Conservation (phyloP, 108 stramenopile species). For the Cyclostephanos tholiformis region DNA sequence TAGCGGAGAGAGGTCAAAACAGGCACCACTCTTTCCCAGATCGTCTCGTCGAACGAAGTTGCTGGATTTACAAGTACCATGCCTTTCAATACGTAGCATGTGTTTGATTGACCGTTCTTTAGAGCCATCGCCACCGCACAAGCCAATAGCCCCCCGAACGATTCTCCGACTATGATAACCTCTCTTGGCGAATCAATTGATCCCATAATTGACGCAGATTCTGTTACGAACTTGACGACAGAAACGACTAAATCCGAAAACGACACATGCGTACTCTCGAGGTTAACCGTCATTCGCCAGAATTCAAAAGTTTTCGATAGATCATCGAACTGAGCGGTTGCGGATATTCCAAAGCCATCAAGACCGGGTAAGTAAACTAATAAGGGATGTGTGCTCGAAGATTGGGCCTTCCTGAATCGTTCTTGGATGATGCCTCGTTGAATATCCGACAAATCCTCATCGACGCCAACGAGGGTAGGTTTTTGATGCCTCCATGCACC, state of each 20-base stretch:
- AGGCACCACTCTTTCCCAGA: constrained; percentile 73
- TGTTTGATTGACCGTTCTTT: constrained; percentile 26
- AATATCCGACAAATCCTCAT: constrained; percentile 23
- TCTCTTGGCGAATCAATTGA: constrained; percentile 39
- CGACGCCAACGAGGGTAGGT: constrained; percentile 19
- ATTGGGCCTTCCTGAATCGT: not conserved
- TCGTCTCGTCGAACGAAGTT: constrained; percentile 82
- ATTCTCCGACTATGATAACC: constrained; percentile 82
- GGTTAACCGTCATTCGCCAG: constrained; percentile 72
- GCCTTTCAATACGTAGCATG: constrained; percentile 47
- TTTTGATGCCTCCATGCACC: constrained; percentile 41
- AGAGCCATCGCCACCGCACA: constrained; percentile 69
- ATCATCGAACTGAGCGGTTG: constrained; percentile 78
- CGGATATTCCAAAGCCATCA: constrained; percentile 89
- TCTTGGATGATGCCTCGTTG: constrained; percentile 19
- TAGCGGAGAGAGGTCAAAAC: constrained; percentile 60
- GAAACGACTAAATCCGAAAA: constrained; percentile 61
- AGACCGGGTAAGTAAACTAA: constrained; percentile 86
- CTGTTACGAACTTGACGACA: constrained; percentile 57
- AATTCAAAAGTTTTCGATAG: constrained; percentile 75
- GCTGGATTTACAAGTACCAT: constrained; percentile 90
- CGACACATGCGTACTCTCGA: constrained; percentile 47
- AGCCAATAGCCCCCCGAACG: constrained; percentile 85
- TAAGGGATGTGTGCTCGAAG: constrained; percentile 32
- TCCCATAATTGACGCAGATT: constrained; percentile 22